These are phyloP conservation scores for Coemansia nantahalensis DNA, from an alignment of 192 early-diverging fungal genomes.

Conservation along the genomic window DNA sequence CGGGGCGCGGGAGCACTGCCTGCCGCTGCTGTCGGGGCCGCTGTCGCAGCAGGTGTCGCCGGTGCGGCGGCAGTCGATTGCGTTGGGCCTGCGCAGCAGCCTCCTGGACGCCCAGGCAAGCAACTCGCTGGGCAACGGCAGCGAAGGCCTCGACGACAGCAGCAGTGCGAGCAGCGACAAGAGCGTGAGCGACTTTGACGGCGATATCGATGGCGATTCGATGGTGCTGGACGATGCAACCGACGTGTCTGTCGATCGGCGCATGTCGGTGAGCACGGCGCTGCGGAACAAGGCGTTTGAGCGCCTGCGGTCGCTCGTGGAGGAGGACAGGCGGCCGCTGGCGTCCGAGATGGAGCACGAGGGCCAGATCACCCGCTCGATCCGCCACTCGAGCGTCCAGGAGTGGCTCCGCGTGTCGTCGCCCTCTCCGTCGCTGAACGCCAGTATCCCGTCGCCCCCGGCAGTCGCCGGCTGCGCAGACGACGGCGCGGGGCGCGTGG, in stretches of 20 bases:
- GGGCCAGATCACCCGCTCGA: constrained; percentile 46
- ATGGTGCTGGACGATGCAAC: constrained; percentile 15
- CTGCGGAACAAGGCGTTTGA: constrained; percentile 50
- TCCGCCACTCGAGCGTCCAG: constrained; percentile 47
- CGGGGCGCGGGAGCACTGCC: constrained; percentile 1
- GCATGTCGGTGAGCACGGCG: constrained; percentile 20
- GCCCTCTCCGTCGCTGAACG: constrained; percentile 1
- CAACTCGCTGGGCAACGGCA: constrained; percentile 32
- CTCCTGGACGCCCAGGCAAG: constrained; percentile 4
- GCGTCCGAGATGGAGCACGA: constrained; percentile 53
- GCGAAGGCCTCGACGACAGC: constrained; percentile 24
- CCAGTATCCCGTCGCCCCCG: neutral
- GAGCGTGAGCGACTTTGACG: constrained; percentile 9
- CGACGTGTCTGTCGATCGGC: constrained; percentile 4
- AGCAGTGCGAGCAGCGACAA: constrained; percentile 2
- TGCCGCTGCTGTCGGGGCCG: constrained; percentile 1
- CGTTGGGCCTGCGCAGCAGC: too few species aligned
- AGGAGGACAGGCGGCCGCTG: constrained; percentile 42
- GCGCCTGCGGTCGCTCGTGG: constrained; percentile 42
- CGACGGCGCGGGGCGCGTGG: neutral
- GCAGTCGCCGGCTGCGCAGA: too few species aligned
- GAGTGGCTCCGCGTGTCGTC: constrained; percentile 45
- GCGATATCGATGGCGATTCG: constrained; percentile 16
- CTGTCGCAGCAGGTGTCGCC: constrained; percentile 4
- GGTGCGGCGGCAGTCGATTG: constrained; percentile 29